phyloP scores from a whole-genome alignment of 176 grass and related monocot genomes.

The Lolium perenne region DNA sequence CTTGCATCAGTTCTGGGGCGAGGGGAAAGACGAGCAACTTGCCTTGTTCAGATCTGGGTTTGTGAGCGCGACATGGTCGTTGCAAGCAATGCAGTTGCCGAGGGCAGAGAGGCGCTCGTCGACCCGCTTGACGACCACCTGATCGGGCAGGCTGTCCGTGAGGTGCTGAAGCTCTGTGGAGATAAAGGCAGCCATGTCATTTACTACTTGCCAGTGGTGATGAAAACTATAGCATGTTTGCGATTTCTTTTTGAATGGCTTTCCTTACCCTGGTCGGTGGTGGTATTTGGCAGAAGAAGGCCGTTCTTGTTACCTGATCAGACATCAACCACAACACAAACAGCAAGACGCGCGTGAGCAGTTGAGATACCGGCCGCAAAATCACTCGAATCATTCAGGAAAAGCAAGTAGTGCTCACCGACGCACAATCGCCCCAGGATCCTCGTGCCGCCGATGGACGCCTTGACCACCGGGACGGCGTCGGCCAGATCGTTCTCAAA shows the following conservation, averaged over 20 bases:
- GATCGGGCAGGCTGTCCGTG: conserved; percentile 80
- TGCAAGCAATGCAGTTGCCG: conserved; percentile 90
- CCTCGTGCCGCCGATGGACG: conserved; percentile 72
- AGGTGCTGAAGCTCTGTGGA: conserved; percentile 71
- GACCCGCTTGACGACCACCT: conserved; percentile 75
- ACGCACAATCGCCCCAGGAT: conserved; percentile 80
- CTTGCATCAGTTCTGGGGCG: background rate
- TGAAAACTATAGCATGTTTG: background rate
- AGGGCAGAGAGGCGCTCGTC: conserved; percentile 82
- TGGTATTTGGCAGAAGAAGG: conserved; percentile 80
- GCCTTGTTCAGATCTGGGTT: conserved; percentile 87
- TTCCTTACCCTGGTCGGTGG: conserved; percentile 76
- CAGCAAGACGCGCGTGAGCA: background rate
- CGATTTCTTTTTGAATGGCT: background rate
- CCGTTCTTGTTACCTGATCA: conserved; percentile 82
- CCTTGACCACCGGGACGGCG: conserved; percentile 72
- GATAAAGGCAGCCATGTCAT: background rate
- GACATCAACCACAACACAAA: background rate
- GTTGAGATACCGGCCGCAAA: background rate
- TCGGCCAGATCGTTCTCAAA: conserved; percentile 73
- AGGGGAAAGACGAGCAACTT: background rate
- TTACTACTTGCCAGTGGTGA: background rate
- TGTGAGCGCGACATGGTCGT: conserved; percentile 88
- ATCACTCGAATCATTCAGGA: background rate
- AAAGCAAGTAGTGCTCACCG: conserved; percentile 47